Evolutionary conservation across 1,139 yeast genomes (phyloP), one percentile per base, ranked within the genome.

Genomic region (Nakaseomyces uthaithaninus): DNA sequence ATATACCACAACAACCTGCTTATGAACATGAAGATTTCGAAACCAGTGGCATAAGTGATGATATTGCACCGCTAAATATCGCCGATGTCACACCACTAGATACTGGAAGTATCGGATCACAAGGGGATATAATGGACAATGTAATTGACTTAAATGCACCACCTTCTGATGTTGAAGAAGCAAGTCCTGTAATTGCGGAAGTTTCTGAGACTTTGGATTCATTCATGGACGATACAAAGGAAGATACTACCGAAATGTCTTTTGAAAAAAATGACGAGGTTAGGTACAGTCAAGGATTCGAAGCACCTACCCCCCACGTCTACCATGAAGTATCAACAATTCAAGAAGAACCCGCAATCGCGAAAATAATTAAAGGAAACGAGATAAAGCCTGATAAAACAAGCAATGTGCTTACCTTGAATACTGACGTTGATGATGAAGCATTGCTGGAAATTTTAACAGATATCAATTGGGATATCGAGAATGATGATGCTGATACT

Each of bases 401-500:
- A 12, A 38, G 30, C 24, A 36, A 17, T 15, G 10, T 12, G 5
- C 18, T 26, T 26, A 42, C 40, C 16, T 36, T 36, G 14, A 27
- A 43, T 1, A 33, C 42, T 27, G 45, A 47, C 19, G 40, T 49
- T 20, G 52, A 53, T 19, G 55, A 54, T 38, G 58, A 57, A 40
- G 55, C 49, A 7, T 37, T 58, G 20, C 38, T 52, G 22, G 61
- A 84, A 44, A 62, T 85, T 14, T 69, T 86, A 46, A 84, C 80
- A 25, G 91, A 81, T 45, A 71, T 85, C 20, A 75, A 75, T 27
- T 86, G 94, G 93, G 73, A 73, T 22, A 69, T 78, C 1, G 64
- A 71, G 14, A 31, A 31, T 12, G 93, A 83, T 53, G 80, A 77
- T 48, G 69, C 81, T 4, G 71, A 67, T 17, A 64, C 70, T 0